phyloP scores from a whole-genome alignment of 495 filamentous ascomycete species.

The Penicillium chermesinum region DNA sequence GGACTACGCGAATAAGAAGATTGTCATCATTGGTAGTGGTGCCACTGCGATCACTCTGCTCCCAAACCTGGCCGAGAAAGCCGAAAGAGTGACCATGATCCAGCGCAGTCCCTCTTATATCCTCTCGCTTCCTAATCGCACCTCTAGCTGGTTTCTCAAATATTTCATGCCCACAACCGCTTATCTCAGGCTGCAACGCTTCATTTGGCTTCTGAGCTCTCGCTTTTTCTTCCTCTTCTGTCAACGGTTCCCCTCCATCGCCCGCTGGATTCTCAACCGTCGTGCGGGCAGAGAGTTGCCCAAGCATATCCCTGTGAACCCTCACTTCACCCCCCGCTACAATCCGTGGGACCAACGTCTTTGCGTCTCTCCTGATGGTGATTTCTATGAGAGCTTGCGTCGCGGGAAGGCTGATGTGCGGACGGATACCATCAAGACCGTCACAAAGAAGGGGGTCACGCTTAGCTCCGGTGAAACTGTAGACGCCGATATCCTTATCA shows the following conservation, averaged over 20 bases:
- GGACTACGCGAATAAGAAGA: slow-evolving; percentile 46
- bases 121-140: slow-evolving; percentile 44
- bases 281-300: slow-evolving; percentile 49
- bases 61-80: slow-evolving; percentile 40
- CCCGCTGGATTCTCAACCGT: slow-evolving; percentile 41
- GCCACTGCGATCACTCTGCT: slow-evolving; percentile 54
- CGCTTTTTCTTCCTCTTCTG: slow-evolving; percentile 51
- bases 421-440: slow-evolving; percentile 62
- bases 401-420: slow-evolving; percentile 55
- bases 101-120: slow-evolving; percentile 59
- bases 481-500: slow-evolving; percentile 67
- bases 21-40: slow-evolving; percentile 54
- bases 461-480: slow-evolving; percentile 53
- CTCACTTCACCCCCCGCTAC: slow-evolving; percentile 69
- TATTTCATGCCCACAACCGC: slow-evolving; percentile 37
- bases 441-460: slow-evolving; percentile 54
- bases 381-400: slow-evolving; percentile 63
- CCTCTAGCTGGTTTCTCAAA: slow-evolving; percentile 16
- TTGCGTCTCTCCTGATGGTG: slow-evolving; percentile 64
- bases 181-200: slow-evolving; percentile 36
- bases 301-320: slow-evolving; percentile 47
- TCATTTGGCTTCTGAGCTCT: slow-evolving; percentile 41
- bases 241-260: slow-evolving; percentile 48
- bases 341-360: slow-evolving; percentile 71
- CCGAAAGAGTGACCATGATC: slow-evolving; percentile 48